Percentiles rank a stretch among this genome's conserved stretches.
Conservation (phyloP, 1,284 basidiomycete genomes). For the Somion occarium region DNA sequence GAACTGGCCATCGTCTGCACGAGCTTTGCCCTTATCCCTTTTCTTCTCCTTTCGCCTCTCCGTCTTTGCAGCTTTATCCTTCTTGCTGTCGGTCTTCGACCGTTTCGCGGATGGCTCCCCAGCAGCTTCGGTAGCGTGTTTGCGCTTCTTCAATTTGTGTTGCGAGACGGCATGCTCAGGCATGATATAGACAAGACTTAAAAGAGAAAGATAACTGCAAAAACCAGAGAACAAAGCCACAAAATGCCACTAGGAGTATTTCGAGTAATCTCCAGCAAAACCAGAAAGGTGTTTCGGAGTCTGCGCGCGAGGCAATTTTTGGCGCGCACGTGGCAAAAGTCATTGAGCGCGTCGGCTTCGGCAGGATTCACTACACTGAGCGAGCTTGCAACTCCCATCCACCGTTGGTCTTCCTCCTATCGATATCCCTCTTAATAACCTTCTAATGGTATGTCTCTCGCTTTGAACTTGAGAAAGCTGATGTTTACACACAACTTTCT, state of each 20-base stretch:
- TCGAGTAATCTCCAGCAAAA: background rate
- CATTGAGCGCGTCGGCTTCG: slow-evolving; percentile 1
- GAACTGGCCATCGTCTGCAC: slow-evolving; percentile 50
- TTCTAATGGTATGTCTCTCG: slow-evolving; percentile 7
- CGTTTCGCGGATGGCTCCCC: slow-evolving; percentile 26
- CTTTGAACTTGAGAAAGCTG: background rate
- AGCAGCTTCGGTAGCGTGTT: slow-evolving; percentile 31
- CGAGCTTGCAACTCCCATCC: background rate
- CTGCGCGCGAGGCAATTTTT: slow-evolving; percentile 11
- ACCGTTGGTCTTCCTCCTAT: no score
- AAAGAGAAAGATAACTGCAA: background rate
- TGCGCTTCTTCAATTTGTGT: slow-evolving; percentile 48
- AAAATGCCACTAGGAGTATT: background rate
- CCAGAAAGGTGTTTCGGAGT: background rate
- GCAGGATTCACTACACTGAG: background rate
- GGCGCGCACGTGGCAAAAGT: slow-evolving; percentile 4
- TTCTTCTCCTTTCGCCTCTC: slow-evolving; percentile 23
- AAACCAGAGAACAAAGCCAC: background rate
- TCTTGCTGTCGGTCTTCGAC: slow-evolving; percentile 27
- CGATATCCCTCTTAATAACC: background rate
- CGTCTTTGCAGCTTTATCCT: slow-evolving; percentile 21
- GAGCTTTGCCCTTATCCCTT: slow-evolving; percentile 40
- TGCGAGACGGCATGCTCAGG: slow-evolving; percentile 22
- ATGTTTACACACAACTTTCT: background rate
- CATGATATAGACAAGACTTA: background rate